Evolutionary conservation across 257 asterid species (phyloP).

Genomic region (Haberlea rhodopensis): DNA sequence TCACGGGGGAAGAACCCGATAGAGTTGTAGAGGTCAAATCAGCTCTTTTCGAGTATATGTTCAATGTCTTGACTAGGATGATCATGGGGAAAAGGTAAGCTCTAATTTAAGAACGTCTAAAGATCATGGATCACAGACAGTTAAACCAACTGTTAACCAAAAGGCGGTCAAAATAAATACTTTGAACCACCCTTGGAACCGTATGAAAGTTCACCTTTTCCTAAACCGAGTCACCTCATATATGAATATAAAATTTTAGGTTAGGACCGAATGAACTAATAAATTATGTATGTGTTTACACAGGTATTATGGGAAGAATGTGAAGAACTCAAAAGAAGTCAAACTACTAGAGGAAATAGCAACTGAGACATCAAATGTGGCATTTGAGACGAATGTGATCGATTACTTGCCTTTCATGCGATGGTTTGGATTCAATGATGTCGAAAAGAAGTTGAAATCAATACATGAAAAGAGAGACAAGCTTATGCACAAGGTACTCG

Average conservation of each 20-base stretch:
- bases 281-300: no score
- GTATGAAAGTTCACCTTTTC: no score
- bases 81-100: constrained; percentile 45
- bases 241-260: no score
- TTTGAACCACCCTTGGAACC: no score
- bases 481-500: constrained; percentile 51
- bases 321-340: constrained; percentile 39
- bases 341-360: constrained; percentile 41
- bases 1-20: constrained; percentile 27
- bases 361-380: constrained; percentile 40
- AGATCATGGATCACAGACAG: neutral
- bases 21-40: constrained; percentile 38
- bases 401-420: constrained; percentile 52
- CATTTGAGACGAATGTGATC: constrained; percentile 51
- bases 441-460: constrained; percentile 36
- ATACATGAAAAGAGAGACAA: constrained; percentile 44
- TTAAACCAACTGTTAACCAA: neutral
- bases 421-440: constrained; percentile 49
- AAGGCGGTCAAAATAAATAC: neutral
- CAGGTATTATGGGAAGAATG: constrained; percentile 47
- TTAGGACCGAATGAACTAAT: neutral
- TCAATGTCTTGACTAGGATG: constrained; percentile 55
- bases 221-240: no score
- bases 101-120: neutral
- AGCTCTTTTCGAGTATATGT: constrained; percentile 44